Evolutionary conservation across 139 green algal species (phyloP).

Genomic region (Eudorina sp.): DNA sequence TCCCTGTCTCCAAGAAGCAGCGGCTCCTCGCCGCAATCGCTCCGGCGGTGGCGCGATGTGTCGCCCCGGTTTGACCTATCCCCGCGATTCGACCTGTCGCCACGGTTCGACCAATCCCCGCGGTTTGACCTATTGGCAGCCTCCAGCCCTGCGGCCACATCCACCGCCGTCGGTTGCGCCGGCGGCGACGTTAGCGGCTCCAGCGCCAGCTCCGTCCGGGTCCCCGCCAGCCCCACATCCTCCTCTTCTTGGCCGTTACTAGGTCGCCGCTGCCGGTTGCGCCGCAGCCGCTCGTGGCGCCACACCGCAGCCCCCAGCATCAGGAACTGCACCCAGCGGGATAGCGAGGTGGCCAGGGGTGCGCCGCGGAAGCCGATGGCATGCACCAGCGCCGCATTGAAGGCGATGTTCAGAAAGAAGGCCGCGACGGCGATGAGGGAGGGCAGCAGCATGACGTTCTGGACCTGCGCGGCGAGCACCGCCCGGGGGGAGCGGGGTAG

Average conservation of each 20-base stretch:
- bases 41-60: background rate
- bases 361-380: constrained; percentile 44
- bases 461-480: constrained; percentile 45
- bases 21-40: background rate
- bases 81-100: background rate
- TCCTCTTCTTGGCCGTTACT: background rate
- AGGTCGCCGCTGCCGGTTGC: background rate
- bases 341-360: constrained; percentile 55
- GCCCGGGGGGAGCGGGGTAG: too few species aligned
- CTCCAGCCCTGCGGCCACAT: too few species aligned
- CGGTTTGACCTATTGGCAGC: background rate
- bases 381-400: constrained; percentile 46
- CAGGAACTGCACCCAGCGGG: constrained; percentile 54
- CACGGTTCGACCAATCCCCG: too few species aligned
- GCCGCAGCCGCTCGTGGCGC: constrained; percentile 19
- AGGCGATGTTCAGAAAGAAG: constrained; percentile 53
- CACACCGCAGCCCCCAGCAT: constrained; percentile 32
- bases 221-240: background rate
- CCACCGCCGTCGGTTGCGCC: background rate
- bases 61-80: background rate
- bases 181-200: background rate
- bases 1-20: background rate
- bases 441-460: constrained; percentile 48
- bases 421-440: constrained; percentile 41
- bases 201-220: background rate